Conservation (phyloP, 108 stramenopile species). For the Nitzschia inconspicua region DNA sequence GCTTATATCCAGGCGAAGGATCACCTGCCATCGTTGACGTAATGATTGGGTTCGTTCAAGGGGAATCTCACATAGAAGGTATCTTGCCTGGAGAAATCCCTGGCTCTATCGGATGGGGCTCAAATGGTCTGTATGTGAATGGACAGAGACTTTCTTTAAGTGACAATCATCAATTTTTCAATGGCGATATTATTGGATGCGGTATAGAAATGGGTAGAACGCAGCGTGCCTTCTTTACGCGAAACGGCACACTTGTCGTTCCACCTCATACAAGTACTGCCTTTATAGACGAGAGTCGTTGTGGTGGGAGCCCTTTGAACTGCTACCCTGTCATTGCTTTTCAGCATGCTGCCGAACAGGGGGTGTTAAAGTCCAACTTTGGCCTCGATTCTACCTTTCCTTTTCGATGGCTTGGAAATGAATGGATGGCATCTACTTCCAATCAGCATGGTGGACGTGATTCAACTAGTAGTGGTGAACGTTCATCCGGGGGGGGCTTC, state of each 20-base stretch:
- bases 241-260: constrained; percentile 10
- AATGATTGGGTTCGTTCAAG: too few relatives aligned
- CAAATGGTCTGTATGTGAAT: constrained; percentile 3
- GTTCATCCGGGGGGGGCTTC: too few relatives aligned
- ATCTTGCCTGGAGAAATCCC: constrained; percentile 9
- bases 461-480: too few relatives aligned
- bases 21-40: too few relatives aligned
- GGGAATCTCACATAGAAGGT: not conserved
- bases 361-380: constrained; percentile 9
- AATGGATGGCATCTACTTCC: too few relatives aligned
- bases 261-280: not conserved
- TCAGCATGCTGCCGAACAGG: not conserved
- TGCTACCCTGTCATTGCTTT: constrained; percentile 5
- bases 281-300: too few relatives aligned
- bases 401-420: constrained; percentile 13
- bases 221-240: constrained; percentile 20
- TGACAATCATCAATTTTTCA: not conserved
- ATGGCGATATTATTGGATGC: constrained; percentile 27
- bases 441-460: too few relatives aligned
- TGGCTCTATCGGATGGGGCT: constrained; percentile 9
- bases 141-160: too few relatives aligned
- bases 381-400: not conserved
- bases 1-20: too few relatives aligned
- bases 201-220: constrained; percentile 17
- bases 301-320: too few relatives aligned